Evolutionary conservation across 2,329 filamentous ascomycete species (phyloP).

Genomic region (Scedosporium minutisporum): DNA sequence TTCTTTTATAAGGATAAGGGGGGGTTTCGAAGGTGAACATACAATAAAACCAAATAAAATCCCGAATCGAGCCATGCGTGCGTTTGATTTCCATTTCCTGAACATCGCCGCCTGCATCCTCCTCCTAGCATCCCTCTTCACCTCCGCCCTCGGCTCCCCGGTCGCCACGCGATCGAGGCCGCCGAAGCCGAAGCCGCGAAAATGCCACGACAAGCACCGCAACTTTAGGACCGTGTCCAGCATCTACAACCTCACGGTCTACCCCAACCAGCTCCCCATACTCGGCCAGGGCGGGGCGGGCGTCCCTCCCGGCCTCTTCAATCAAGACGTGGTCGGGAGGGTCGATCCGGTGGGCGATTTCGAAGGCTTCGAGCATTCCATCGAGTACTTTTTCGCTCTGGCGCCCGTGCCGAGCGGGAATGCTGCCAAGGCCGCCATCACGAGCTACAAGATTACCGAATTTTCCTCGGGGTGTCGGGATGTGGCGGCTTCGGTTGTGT

Average conservation of each 20-base stretch:
- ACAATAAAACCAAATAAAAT: background rate
- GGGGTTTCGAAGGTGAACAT: no score
- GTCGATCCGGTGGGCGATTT: constrained; percentile 32
- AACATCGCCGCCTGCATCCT: background rate
- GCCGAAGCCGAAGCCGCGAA: background rate
- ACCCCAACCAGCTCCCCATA: constrained; percentile 26
- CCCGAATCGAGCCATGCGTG: background rate
- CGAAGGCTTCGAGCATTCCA: constrained; percentile 27
- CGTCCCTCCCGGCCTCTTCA: constrained; percentile 29
- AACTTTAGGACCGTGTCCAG: constrained; percentile 25
- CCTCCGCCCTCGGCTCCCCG: background rate
- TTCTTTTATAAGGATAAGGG: no score
- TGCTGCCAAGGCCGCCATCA: constrained; percentile 20
- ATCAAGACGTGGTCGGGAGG: constrained; percentile 24
- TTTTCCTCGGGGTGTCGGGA: constrained; percentile 24
- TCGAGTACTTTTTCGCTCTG: constrained; percentile 35
- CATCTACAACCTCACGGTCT: constrained; percentile 31
- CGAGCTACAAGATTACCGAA: constrained; percentile 20
- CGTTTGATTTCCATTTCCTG: background rate
- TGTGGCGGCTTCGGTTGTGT: constrained; percentile 26
- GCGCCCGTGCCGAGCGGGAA: constrained; percentile 23
- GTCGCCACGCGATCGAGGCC: background rate
- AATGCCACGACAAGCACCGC: constrained; percentile 13
- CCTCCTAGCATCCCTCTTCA: background rate
- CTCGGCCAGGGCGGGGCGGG: constrained; percentile 21